Base-by-base conservation (phyloP, 345 rosid genomes). In the Toxicodendron radicans region DNA sequence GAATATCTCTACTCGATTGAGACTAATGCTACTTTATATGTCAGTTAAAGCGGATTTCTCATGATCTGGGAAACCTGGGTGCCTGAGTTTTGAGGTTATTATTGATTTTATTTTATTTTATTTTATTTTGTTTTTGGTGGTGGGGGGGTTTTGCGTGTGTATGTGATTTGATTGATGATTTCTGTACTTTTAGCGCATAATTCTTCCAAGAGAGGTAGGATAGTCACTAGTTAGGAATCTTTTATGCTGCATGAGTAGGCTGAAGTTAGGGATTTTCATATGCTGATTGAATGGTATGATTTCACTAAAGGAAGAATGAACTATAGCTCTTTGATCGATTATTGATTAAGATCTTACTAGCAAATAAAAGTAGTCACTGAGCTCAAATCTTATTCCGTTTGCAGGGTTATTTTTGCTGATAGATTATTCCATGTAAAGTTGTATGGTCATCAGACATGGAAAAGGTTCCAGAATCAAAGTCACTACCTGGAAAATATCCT, bases 391-490 rank as follows among this genome's bases (percentile, higher is more conserved):
- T 17, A 48, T 73, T 57, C 63, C 48, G 41, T 76, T 79, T 82
- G 88, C 82, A 85, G 85, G 73, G 58, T 69, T 80, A 41, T 23
- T 71, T 38, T 61, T n/a, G 61, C 41, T 38, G 71, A 66, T n/a
- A 58, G 66, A 58, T 62, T 48, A 24, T 66, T 81, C 77, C 72
- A 84, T 89, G 89, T 81, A 63, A 81, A 67, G 73, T 73, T 75
- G 68, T 11, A 62, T 60, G 73, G 73, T 76, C 74, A 70, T 64
- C 68, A 49, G 75, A 80, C 21, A 89, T 94, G 97, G 93, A 94
- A 68, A 89, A 88, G 83, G 74, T 81, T 79, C 16, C 85, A 59
- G 92, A 92, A 79, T 77, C 81, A 10, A 89, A 86, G 84, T 74
- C 73, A 69, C 81, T 86, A 74, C 88, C 91, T 52, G 74, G 84